Conservation (phyloP, 1,284 basidiomycete genomes). For the Marasmius fiardii region DNA sequence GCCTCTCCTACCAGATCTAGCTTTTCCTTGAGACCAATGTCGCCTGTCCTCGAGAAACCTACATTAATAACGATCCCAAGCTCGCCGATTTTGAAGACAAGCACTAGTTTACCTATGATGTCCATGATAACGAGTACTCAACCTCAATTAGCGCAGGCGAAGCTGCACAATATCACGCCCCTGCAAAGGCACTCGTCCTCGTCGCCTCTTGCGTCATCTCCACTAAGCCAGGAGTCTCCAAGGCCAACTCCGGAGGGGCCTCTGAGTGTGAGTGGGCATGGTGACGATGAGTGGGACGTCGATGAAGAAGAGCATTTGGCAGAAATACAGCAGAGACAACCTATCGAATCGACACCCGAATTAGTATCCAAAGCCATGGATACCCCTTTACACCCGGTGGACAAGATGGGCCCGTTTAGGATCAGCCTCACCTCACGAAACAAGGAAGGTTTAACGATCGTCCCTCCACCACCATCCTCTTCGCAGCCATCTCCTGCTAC, state of each 20-base stretch:
- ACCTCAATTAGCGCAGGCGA: neutral
- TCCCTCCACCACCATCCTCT: neutral
- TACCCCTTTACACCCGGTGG: neutral
- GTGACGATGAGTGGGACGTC: neutral
- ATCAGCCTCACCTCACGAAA: neutral
- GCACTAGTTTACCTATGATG: neutral
- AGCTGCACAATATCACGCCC: neutral
- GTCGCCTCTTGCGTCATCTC: neutral
- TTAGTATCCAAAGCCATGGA: neutral
- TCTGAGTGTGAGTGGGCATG: neutral
- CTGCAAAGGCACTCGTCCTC: neutral
- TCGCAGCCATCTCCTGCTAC: too few species aligned
- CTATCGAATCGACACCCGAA: neutral
- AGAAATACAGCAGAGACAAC: too few species aligned
- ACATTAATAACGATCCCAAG: neutral
- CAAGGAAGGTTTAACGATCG: neutral
- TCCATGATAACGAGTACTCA: neutral
- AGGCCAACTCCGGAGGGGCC: slow-evolving; percentile 10
- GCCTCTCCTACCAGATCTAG: slow-evolving; percentile 26
- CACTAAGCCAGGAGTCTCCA: slow-evolving; percentile 20
- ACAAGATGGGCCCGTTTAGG: neutral
- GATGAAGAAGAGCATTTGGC: neutral
- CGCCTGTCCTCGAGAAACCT: neutral
- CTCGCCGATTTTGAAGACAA: neutral
- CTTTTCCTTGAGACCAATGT: neutral